Evolutionary conservation across 2,329 filamentous ascomycete genomes (phyloP), one percentile per base, ranked within the genome.

Genomic region (Exophiala spinifera): DNA sequence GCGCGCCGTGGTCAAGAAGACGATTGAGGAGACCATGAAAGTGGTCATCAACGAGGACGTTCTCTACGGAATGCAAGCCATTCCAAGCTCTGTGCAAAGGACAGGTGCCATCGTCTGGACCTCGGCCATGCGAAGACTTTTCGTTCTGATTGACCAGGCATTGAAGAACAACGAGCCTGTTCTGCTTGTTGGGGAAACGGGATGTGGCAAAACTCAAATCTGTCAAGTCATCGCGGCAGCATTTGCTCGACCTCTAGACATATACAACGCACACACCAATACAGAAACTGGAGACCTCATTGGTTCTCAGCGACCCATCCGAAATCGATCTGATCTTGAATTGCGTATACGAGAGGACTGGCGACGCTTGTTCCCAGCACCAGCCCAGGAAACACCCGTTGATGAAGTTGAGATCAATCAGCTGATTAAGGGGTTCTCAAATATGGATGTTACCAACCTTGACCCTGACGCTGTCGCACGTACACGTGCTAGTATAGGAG

Each of bases 201-300:
- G 94, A 4, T 97, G 92, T 66, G 94, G 95, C 57, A 99, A 99
- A 74, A 99, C 94, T 0, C 96, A 92, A 1, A 88, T 99, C 5
- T 95, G 90, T 63, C 94, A 99, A 69, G 81, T 96, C 67, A 80
- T 97, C 49, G 91, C 94, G 2, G 87, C 95, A 65, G 87, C 89
- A 3, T 80, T 89, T 59, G 76, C 79, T 14, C 90, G 87, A 64
- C 77, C 88, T 59, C 76, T 99, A 36, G 85, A 91, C 62, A 94
- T 92, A 63, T 87, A 99, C 66, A 99, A 99, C 67, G 94, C 95
- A 2, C 95, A 99, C 71, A 92, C 97, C 63, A 99, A 99, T 62
- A 91, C 94, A 0, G 95, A 99, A 70, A 97, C 95, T 0, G 92
- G 94, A 14, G 94, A 99, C 70, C 78, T 99, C 10, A 97, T 99